phyloP scores from a whole-genome alignment of 441 rosid genomes.

The Gossypium davidsonii region DNA sequence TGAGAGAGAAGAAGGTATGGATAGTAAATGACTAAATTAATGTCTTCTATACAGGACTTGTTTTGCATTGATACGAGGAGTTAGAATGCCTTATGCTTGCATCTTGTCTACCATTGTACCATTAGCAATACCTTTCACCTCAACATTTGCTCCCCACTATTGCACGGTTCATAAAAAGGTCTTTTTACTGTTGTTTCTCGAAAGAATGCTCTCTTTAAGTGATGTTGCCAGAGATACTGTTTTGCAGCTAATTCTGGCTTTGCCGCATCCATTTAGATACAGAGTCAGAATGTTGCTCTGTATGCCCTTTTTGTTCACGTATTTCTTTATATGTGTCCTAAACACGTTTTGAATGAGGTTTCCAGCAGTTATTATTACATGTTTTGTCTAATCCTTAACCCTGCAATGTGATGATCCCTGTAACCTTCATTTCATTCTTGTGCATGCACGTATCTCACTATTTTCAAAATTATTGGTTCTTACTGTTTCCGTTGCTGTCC shows the following conservation, averaged over 20 bases:
- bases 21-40: neutral
- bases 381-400: neutral
- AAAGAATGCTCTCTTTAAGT: neutral
- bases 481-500: neutral
- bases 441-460: neutral
- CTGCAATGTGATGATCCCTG: neutral
- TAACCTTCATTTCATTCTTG: neutral
- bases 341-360: neutral
- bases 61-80: conserved; percentile 1
- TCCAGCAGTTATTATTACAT: neutral
- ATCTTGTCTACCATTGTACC: conserved; percentile 3
- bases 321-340: neutral
- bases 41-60: neutral
- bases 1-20: conserved; percentile 36
- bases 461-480: conserved; percentile 2
- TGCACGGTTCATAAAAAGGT: neutral
- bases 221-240: neutral
- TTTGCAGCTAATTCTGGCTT: neutral
- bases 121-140: neutral
- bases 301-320: neutral
- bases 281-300: conserved; percentile 3
- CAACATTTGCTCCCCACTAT: neutral
- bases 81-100: neutral
- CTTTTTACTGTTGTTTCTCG: neutral
- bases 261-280: neutral